Evolutionary conservation across 1,284 basidiomycete species (phyloP), one percentile per base, ranked within the genome.

Genomic region (Cerrena zonata): DNA sequence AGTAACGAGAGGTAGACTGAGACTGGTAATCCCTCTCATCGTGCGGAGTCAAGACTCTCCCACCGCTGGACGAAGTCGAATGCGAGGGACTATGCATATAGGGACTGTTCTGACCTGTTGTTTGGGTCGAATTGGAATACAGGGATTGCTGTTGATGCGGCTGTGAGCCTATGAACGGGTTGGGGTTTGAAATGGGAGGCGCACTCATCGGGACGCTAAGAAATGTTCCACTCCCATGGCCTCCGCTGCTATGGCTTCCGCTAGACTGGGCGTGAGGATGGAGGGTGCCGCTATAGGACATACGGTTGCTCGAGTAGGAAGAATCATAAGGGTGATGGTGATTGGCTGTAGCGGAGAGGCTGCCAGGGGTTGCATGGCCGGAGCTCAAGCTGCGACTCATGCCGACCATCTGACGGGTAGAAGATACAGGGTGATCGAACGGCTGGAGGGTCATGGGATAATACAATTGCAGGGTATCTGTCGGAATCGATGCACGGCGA

Each of bases 401-500:
- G 53, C 61, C 56, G 47, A 65, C 65, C 58, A 66, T 60, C 45
- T 66, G 63, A 24, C 65, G 62, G 36, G 64, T 65, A 27, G 49
- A 54, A 21, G 56, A 51, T 37, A 56, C 49, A 43, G 53, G 25
- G 51, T 61, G 59, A 38, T 49, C 53, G 44, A 65, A 58, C 10
- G 80, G 79, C 62, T 85, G 84, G 13, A 88, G 75, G 4, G 82
- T 80, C 76, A 87, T 80, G 10, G 86, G 86, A 58, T 84, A 81
- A 63, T 86, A 87, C 25, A 88, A 71, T 60, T 85, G 81, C 34
- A 88, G 69, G 53, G 74, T 74, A 56, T 86, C 84, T 18, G 80
- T 75, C 21, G 72, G 69, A 53, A 77, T 67, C 13, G 73, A 65
- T 60, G 72, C 61, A 37, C 75, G 65, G 66, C 72, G 68, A 2